Conservation (phyloP, 2,329 filamentous ascomycete species). For the Alternaria sp. region DNA sequence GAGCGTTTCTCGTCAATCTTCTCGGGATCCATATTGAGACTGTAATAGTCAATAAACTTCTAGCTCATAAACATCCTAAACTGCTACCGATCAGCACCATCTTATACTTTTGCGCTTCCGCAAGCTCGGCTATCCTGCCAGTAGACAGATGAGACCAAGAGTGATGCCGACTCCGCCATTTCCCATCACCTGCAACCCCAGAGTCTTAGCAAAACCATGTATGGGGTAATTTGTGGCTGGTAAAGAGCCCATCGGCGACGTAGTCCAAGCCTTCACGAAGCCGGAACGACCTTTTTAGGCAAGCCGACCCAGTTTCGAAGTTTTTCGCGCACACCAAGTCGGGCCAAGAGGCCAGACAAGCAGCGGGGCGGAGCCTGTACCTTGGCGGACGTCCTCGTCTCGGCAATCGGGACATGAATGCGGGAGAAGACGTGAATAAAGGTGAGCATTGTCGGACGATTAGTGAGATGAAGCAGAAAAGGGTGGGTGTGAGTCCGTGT, state of each 20-base stretch:
- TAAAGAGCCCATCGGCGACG: neutral
- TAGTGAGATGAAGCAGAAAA: neutral
- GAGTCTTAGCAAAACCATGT: conserved; percentile 3
- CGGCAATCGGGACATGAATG: neutral
- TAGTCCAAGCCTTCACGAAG: conserved; percentile 2
- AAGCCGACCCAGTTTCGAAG: conserved; percentile 2
- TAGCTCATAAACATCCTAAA: neutral
- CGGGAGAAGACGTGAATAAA: neutral
- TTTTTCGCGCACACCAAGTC: conserved; percentile 3
- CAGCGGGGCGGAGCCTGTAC: conserved; percentile 8
- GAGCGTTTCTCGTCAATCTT: conserved; percentile 12
- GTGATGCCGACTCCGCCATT: neutral
- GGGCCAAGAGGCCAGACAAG: conserved; percentile 14
- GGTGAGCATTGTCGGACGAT: neutral
- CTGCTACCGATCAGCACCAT: neutral
- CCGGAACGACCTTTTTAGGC: conserved; percentile 4
- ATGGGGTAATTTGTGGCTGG: conserved; percentile 8
- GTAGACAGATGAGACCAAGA: neutral
- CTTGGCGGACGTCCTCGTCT: conserved; percentile 14
- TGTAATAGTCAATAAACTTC: neutral
- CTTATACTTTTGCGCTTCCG: neutral
- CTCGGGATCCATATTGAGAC: conserved; percentile 13
- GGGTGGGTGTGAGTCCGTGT: neutral
- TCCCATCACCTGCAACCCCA: conserved; percentile 4
- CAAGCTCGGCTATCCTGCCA: neutral